Evolutionary conservation across 805 yeast genomes (phyloP).

Genomic region (Wickerhamiella parazyma): DNA sequence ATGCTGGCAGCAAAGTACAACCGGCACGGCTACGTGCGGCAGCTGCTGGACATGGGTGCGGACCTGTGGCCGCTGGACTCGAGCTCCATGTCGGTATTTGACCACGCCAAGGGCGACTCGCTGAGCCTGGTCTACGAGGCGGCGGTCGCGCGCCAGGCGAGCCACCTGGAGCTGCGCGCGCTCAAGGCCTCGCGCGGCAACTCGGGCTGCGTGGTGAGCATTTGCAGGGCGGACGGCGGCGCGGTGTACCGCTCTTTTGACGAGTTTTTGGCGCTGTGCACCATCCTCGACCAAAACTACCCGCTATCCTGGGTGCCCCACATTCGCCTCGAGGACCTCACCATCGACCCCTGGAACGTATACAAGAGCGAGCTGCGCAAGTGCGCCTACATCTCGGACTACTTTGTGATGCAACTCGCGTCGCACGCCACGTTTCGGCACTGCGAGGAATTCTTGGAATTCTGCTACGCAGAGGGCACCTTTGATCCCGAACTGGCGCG

Average conservation of each 20-base stretch:
- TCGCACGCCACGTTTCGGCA: constrained; percentile 27
- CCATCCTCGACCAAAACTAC: constrained; percentile 24
- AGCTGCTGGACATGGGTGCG: constrained; percentile 39
- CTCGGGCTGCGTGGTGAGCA: constrained; percentile 10
- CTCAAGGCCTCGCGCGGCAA: constrained; percentile 3
- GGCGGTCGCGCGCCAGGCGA: constrained; percentile 15
- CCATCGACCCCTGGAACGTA: constrained; percentile 22
- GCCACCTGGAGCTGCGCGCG: constrained; percentile 12
- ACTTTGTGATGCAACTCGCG: constrained; percentile 33
- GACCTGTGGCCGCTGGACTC: constrained; percentile 28
- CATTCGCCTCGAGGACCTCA: constrained; percentile 21
- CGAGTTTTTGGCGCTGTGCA: constrained; percentile 25
- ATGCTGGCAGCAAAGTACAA: constrained; percentile 58
- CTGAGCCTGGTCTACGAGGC: constrained; percentile 5
- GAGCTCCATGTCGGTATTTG: constrained; percentile 25
- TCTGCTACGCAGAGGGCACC: constrained; percentile 21
- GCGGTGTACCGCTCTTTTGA: constrained; percentile 22
- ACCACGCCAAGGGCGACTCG: constrained; percentile 22
- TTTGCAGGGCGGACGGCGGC: constrained; percentile 13
- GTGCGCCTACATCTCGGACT: constrained; percentile 34
- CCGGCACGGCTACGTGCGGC: constrained; percentile 43
- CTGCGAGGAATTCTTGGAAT: constrained; percentile 33
- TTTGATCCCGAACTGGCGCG: constrained; percentile 22
- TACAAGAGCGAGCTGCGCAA: constrained; percentile 26
- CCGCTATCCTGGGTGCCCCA: constrained; percentile 29